Percentiles rank a stretch among this genome's conserved stretches.
Conservation (phyloP, 164 flowering plant genomes). For the Macadamia tetraphylla region DNA sequence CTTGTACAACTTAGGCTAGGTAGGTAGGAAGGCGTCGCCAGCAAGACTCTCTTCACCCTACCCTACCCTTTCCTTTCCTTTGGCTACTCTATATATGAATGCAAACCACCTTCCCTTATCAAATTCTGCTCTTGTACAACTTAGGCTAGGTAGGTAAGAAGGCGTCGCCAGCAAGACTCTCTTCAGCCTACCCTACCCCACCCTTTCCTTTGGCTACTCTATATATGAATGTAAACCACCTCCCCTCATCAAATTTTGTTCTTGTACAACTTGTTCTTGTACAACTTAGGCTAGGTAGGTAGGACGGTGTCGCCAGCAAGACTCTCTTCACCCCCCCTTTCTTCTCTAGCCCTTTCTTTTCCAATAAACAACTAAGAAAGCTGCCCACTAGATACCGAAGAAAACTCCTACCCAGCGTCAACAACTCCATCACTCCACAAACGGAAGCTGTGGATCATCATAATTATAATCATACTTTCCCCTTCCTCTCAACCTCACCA, state of each 20-base stretch:
- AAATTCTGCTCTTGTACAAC: too few relatives aligned
- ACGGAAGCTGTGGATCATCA: not conserved
- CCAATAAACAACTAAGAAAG: too few relatives aligned
- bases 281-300: not conserved
- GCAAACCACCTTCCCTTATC: too few relatives aligned
- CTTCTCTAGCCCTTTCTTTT: not conserved
- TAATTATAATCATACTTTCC: constrained; percentile 40
- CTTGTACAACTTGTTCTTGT: too few relatives aligned
- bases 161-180: not conserved
- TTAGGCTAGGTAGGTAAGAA: not conserved
- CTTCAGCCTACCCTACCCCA: not conserved
- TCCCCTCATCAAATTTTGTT: too few relatives aligned
- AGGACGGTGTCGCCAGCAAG: too few relatives aligned
- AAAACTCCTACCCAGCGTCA: constrained; percentile 8
- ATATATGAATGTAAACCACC: too few relatives aligned
- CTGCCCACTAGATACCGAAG: constrained; percentile 27
- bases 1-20: not conserved
- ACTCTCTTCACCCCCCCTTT: not conserved
- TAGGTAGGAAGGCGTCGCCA: too few relatives aligned
- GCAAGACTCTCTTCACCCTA: not conserved
- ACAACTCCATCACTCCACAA: not conserved
- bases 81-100: too few relatives aligned
- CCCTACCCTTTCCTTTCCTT: too few relatives aligned
- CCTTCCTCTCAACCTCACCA: constrained; percentile 60
- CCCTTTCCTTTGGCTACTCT: too few relatives aligned